A percentile compares a stretch with the other conserved stretches of the same genome.
Conservation (phyloP, 208 protist species). For the Leishmania mexicana region DNA sequence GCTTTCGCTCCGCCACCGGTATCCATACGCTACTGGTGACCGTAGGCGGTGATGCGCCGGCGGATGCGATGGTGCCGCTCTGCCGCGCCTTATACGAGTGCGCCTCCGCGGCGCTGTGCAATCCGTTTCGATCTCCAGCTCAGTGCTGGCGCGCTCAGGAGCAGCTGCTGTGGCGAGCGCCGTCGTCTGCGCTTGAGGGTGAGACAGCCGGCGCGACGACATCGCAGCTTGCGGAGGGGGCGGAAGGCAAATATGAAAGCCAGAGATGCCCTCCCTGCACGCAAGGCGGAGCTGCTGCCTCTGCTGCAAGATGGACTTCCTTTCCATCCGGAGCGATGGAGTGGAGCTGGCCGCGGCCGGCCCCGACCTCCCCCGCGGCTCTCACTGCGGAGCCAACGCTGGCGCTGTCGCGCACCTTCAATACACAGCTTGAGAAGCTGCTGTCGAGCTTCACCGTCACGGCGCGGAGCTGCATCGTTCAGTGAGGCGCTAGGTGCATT, state of each 20-base stretch:
- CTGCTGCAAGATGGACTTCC: background rate
- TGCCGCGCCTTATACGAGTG: constrained; percentile 80
- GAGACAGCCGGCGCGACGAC: background rate
- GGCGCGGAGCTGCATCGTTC: constrained; percentile 62
- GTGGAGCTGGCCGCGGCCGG: constrained; percentile 42
- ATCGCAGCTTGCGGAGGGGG: background rate
- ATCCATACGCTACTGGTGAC: constrained; percentile 73
- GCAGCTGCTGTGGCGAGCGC: constrained; percentile 32
- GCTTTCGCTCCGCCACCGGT: constrained; percentile 77
- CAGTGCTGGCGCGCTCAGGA: constrained; percentile 50
- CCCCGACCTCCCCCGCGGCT: constrained; percentile 25
- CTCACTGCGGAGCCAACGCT: constrained; percentile 51
- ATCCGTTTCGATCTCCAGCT: constrained; percentile 65
- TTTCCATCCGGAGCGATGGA: constrained; percentile 30
- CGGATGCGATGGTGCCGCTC: constrained; percentile 84
- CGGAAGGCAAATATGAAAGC: constrained; percentile 9
- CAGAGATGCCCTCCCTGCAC: background rate
- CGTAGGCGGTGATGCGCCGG: constrained; percentile 56
- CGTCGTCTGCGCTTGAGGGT: background rate
- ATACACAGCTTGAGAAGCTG: constrained; percentile 50
- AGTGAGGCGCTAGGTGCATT: background rate
- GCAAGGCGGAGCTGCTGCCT: background rate
- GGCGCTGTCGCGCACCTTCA: constrained; percentile 62
- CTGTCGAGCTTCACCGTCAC: constrained; percentile 74
- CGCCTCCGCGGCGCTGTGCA: constrained; percentile 71